Base-by-base conservation (phyloP, 164 flowering plant species). In the Macadamia integrifolia region DNA sequence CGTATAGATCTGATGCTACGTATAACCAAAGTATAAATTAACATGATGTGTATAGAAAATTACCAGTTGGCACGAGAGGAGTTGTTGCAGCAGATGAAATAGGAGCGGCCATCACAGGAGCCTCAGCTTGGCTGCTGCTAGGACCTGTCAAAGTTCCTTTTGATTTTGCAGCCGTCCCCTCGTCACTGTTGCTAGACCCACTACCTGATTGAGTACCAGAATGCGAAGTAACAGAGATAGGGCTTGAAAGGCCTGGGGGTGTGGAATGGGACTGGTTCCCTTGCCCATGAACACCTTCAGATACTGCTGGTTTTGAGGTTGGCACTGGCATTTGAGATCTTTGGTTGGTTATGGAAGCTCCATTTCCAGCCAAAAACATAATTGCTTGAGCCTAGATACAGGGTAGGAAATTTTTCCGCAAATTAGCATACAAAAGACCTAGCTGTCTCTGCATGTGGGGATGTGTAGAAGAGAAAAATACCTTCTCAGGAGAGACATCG, bases 401-500 rank as follows among this genome's bases (percentile, higher is more conserved):
- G 15, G 17, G 68, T 23, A 6, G 10, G 28, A 31, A 14, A 50
- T 17, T 46, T 46, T 8, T 46, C 50, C 3, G 50, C 62, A 42
- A 14, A 40, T 63, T 30, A 64, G 17, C 42, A 30, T 17, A 40
- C 32, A 40, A 8, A 61, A 46, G 13, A 9, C 50, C 13, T 46
- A 5, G 50, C 23, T 23, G 23, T 23, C 23, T 23, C 23, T 23
- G 23, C 23, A 23, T 46, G 50, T 46, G 50, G 9, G 9, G 13
- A 8, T 43, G 48, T 43, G 48, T 43, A 43, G 30, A 29, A 43
- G 73, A 57, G 18, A 58, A 55, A 11, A 17, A 14, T 14, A 92
- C 96, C 96, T 88, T 90, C 75, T 92, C 98, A n/a, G 90, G 88
- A n/a, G 94, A 66, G 67, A 92, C 76, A 72, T 83, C 85, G 46